Evolutionary conservation across 129 eudicot genomes (phyloP).

Genomic region (Tanacetum coccineum): DNA sequence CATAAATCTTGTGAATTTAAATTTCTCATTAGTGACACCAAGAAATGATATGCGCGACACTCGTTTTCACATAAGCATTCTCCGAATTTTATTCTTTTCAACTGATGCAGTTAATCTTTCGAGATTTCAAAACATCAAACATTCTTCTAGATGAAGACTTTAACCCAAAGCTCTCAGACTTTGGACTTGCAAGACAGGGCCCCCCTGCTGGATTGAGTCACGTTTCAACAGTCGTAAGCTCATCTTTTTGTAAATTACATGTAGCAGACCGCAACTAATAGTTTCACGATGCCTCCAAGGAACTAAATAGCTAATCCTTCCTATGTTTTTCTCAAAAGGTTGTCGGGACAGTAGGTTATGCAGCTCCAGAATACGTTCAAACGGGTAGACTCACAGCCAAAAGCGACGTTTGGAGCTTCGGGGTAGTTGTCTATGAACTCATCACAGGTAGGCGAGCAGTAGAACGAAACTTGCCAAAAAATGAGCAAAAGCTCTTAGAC

Average conservation of each 20-base stretch:
- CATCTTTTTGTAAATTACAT: conserved; percentile 3
- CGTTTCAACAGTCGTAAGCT: conserved; percentile 76
- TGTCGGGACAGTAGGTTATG: conserved; percentile 90
- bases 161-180: conserved; percentile 81
- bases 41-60: not conserved
- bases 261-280: not conserved
- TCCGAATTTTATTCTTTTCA: not conserved
- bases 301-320: not conserved
- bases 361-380: conserved; percentile 84
- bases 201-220: conserved; percentile 79
- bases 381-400: conserved; percentile 78
- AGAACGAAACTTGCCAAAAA: conserved; percentile 74
- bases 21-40: not conserved
- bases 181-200: conserved; percentile 89
- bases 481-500: conserved; percentile 78
- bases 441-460: conserved; percentile 83
- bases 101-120: conserved; percentile 65
- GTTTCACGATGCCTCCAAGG: not conserved
- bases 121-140: conserved; percentile 84
- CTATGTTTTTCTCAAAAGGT: conserved; percentile 34
- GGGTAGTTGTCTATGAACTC: conserved; percentile 78
- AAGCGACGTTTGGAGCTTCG: conserved; percentile 96
- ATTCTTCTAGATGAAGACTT: conserved; percentile 83
- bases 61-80: not conserved
- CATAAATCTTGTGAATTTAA: not conserved